These are phyloP conservation scores for Pyrenophora tritici-repentis DNA, from an alignment of 2,329 filamentous ascomycete genomes.

Conservation along the genomic window DNA sequence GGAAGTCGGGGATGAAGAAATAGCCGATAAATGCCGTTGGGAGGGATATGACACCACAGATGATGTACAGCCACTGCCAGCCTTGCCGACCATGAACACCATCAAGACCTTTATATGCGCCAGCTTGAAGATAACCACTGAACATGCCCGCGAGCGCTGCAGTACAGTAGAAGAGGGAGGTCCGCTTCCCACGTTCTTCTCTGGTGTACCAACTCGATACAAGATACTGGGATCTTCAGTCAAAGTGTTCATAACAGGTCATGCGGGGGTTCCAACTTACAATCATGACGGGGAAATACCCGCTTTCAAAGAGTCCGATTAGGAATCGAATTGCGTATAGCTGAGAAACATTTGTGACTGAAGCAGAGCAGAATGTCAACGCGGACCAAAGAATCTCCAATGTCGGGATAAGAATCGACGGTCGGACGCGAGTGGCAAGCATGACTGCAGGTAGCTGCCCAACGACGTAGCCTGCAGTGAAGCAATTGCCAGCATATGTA, in stretches of 20 bases:
- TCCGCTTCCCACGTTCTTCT: conserved; percentile 39
- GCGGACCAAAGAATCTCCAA: conserved; percentile 39
- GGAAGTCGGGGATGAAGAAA: conserved; percentile 39
- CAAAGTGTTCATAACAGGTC: neutral
- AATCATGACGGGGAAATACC: no score
- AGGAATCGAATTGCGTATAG: no score
- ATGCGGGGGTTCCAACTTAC: no score
- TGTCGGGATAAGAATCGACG: conserved; percentile 38
- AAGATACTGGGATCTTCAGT: conserved; percentile 28
- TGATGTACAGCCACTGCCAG: conserved; percentile 37
- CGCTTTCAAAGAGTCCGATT: no score
- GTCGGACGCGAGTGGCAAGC: conserved; percentile 28
- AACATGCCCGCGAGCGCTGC: conserved; percentile 43
- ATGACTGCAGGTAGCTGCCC: conserved; percentile 38
- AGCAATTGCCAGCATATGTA: conserved; percentile 37
- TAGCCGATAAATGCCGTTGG: conserved; percentile 53
- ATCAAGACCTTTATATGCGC: conserved; percentile 39
- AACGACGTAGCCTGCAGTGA: conserved; percentile 38
- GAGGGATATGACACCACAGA: conserved; percentile 48
- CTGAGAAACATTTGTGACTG: no score
- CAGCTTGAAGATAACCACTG: conserved; percentile 42
- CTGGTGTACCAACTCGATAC: conserved; percentile 53
- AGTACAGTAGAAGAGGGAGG: conserved; percentile 41
- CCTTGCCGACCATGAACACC: conserved; percentile 30
- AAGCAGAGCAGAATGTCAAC: neutral